phyloP scores from a whole-genome alignment of 2,329 filamentous ascomycete species.

The Ceratocystis destructans region DNA sequence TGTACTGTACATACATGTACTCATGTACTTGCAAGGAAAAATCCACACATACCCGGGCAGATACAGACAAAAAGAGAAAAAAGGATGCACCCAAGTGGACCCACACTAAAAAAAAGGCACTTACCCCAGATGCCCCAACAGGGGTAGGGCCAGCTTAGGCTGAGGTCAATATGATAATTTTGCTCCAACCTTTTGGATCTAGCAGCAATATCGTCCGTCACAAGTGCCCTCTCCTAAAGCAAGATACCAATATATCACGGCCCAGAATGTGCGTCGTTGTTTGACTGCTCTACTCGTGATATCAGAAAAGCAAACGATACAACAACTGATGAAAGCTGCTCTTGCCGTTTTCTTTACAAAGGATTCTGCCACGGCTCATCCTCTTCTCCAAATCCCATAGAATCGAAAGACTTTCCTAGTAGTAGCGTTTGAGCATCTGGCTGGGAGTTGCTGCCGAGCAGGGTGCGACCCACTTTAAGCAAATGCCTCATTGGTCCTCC shows the following conservation, averaged over 20 bases:
- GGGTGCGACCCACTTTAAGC: not conserved
- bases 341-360: not conserved
- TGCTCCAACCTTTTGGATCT: not conserved
- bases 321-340: not conserved
- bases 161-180: not conserved
- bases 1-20: not conserved
- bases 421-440: not conserved
- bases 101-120: conserved; percentile 17
- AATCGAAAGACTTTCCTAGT: conserved; percentile 1
- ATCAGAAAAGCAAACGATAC: not conserved
- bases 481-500: not conserved
- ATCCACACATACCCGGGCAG: not conserved
- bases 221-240: too few species aligned
- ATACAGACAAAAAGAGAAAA: not conserved
- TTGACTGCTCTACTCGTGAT: not conserved
- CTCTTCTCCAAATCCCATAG: not conserved
- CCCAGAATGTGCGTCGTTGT: too few species aligned
- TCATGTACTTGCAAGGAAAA: not conserved
- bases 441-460: not conserved
- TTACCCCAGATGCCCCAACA: conserved; percentile 16
- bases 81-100: conserved; percentile 3
- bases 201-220: too few species aligned
- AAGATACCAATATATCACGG: too few species aligned
- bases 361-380: conserved; percentile 5
- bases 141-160: not conserved